Conservation (phyloP, 805 yeast species). For the Groenewaldozyma salmanticensis region DNA sequence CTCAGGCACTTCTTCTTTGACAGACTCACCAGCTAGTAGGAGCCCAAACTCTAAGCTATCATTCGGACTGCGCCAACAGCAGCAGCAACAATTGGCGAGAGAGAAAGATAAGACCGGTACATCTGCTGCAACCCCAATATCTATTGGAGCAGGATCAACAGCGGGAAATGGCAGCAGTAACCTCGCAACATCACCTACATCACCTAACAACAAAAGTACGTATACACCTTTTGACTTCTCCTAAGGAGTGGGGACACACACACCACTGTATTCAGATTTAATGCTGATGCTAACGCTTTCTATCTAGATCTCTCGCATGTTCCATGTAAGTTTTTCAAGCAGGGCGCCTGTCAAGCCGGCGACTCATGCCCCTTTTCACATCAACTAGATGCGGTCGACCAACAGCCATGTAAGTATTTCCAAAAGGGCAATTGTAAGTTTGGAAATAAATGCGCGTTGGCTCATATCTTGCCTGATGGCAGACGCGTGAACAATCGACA, state of each 20-base stretch:
- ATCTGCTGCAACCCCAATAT: slow-evolving; percentile 1
- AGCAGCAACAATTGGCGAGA: too few relatives aligned
- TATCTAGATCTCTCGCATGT: slow-evolving; percentile 72
- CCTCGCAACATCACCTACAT: slow-evolving; percentile 1
- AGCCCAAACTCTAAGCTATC: slow-evolving; percentile 9
- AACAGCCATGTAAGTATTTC: slow-evolving; percentile 78
- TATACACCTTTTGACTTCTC: background rate
- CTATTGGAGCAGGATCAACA: background rate
- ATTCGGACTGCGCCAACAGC: slow-evolving; percentile 9
- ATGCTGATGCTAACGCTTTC: slow-evolving; percentile 14
- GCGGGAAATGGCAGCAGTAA: background rate
- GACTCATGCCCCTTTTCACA: slow-evolving; percentile 86
- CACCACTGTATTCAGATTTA: background rate
- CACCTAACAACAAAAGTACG: slow-evolving; percentile 8
- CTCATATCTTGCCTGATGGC: slow-evolving; percentile 85
- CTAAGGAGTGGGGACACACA: background rate
- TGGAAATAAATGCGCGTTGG: slow-evolving; percentile 89
- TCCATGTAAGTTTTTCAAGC: slow-evolving; percentile 88
- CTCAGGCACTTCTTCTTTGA: too few relatives aligned
- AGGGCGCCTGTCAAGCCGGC: slow-evolving; percentile 95
- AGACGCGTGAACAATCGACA: slow-evolving; percentile 48
- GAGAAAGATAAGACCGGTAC: too few relatives aligned
- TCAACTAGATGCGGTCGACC: slow-evolving; percentile 45
- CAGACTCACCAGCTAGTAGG: too few relatives aligned
- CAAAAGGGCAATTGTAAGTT: slow-evolving; percentile 96